Percentiles rank a stretch among this genome's conserved stretches.
phyloP scores from a whole-genome alignment of 768 basidiomycete genomes.

The Rubroboletus pulcherrimus region DNA sequence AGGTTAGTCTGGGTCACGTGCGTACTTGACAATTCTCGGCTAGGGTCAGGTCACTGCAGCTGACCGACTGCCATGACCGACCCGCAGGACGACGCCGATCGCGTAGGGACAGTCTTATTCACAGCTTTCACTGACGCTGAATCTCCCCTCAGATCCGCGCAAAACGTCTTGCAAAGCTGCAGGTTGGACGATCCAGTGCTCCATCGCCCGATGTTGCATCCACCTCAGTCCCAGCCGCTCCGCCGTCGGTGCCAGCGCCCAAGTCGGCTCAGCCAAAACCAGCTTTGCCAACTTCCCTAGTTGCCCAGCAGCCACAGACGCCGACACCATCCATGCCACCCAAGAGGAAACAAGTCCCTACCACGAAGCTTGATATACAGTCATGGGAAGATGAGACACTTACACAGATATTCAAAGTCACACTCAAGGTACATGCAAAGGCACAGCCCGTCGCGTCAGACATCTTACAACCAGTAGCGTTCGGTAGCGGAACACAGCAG shows the following conservation, averaged over 20 bases:
- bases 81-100: slow-evolving; percentile 78
- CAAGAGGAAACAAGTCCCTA: slow-evolving; percentile 47
- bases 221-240: slow-evolving; percentile 13
- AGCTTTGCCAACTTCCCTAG: slow-evolving; percentile 18
- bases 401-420: slow-evolving; percentile 66
- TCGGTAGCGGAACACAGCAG: slow-evolving; percentile 54
- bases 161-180: slow-evolving; percentile 87
- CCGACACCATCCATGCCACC: slow-evolving; percentile 33
- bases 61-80: slow-evolving; percentile 33
- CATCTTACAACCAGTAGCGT: slow-evolving; percentile 38
- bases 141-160: slow-evolving; percentile 66
- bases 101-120: slow-evolving; percentile 40
- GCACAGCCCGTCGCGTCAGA: not conserved
- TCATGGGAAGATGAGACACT: slow-evolving; percentile 77
- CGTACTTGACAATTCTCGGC: not conserved
- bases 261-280: slow-evolving; percentile 37
- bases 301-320: slow-evolving; percentile 30
- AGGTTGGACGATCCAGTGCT: slow-evolving; percentile 39
- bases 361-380: slow-evolving; percentile 48
- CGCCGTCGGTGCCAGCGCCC: slow-evolving; percentile 26
- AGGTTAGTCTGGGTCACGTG: slow-evolving; percentile 16
- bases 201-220: slow-evolving; percentile 29
- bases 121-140: not conserved
- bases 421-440: slow-evolving; percentile 60
- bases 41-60: not conserved